A percentile compares a stretch with the other conserved stretches of the same genome.
Evolutionary conservation across 768 basidiomycete species (phyloP).

Genomic region (Panus rudis): DNA sequence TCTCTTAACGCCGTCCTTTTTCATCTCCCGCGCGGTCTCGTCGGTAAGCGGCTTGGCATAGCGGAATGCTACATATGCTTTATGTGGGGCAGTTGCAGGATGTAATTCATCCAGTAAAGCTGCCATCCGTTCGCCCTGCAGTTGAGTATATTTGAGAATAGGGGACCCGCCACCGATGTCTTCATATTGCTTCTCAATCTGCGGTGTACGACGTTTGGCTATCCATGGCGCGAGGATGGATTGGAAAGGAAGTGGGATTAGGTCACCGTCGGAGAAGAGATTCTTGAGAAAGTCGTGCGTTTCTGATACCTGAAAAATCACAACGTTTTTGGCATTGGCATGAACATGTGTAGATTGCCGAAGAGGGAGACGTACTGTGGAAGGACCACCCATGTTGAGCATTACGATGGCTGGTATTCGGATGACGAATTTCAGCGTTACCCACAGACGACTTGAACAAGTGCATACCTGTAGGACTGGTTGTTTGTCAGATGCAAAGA

Average conservation of each 20-base stretch:
- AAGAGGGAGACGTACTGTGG: constrained; percentile 52
- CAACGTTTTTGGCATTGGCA: not conserved
- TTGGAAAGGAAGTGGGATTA: constrained; percentile 95
- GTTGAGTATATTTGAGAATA: constrained; percentile 81
- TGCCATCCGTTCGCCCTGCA: constrained; percentile 89
- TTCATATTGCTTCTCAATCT: constrained; percentile 90
- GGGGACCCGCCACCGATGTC: constrained; percentile 97
- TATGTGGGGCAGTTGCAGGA: constrained; percentile 90
- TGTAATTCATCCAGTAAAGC: constrained; percentile 89
- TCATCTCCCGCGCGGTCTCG: constrained; percentile 76
- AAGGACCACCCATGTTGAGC: constrained; percentile 99
- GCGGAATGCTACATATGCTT: constrained; percentile 92
- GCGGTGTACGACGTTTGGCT: constrained; percentile 81
- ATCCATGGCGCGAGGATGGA: constrained; percentile 80
- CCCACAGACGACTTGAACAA: not conserved
- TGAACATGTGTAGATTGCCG: not conserved
- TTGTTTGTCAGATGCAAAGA: constrained; percentile 3
- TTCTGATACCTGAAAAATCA: constrained; percentile 62
- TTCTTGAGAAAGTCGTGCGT: constrained; percentile 90
- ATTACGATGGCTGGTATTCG: constrained; percentile 95
- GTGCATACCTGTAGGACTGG: constrained; percentile 21
- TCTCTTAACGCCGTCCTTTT: constrained; percentile 82
- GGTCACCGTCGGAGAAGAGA: constrained; percentile 86
- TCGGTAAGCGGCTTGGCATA: constrained; percentile 87
- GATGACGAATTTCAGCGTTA: no score